These are phyloP conservation scores for Penicillium sp. DNA, from an alignment of 2,329 filamentous ascomycete species.

Conservation along the genomic window DNA sequence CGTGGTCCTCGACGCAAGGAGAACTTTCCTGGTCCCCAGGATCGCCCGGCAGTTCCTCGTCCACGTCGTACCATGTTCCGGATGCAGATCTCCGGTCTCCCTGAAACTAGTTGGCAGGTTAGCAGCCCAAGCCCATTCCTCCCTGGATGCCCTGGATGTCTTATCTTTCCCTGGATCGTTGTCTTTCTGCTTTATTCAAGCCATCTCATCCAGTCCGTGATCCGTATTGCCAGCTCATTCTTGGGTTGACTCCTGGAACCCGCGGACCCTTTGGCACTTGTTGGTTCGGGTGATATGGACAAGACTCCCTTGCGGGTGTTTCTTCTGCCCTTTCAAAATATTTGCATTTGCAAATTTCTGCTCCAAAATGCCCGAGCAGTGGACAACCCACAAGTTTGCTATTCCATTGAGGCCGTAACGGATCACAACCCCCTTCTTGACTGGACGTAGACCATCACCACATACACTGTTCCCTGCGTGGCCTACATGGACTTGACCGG, in stretches of 20 bases:
- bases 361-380: conserved; percentile 7
- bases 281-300: conserved; percentile 10
- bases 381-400: conserved; percentile 10
- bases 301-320: conserved; percentile 2
- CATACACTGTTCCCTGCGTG: conserved; percentile 5
- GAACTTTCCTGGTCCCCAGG: conserved; percentile 64
- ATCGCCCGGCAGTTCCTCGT: conserved; percentile 69
- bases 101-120: conserved; percentile 99
- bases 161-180: conserved; percentile 18
- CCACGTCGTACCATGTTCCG: conserved; percentile 92
- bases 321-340: background rate
- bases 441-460: conserved; percentile 25
- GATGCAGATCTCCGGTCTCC: conserved; percentile 97
- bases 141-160: conserved; percentile 27
- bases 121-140: conserved; percentile 58
- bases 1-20: conserved; percentile 77
- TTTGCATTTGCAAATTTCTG: background rate
- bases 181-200: background rate
- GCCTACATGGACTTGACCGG: conserved; percentile 18
- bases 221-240: conserved; percentile 15
- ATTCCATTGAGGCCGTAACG: conserved; percentile 21
- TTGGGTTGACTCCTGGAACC: conserved; percentile 17
- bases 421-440: conserved; percentile 19
- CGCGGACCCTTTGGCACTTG: conserved; percentile 13
- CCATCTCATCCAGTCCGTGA: conserved; percentile 18